phyloP scores from a whole-genome alignment of 1,284 basidiomycete species.

The Porphyrellus sp. region DNA sequence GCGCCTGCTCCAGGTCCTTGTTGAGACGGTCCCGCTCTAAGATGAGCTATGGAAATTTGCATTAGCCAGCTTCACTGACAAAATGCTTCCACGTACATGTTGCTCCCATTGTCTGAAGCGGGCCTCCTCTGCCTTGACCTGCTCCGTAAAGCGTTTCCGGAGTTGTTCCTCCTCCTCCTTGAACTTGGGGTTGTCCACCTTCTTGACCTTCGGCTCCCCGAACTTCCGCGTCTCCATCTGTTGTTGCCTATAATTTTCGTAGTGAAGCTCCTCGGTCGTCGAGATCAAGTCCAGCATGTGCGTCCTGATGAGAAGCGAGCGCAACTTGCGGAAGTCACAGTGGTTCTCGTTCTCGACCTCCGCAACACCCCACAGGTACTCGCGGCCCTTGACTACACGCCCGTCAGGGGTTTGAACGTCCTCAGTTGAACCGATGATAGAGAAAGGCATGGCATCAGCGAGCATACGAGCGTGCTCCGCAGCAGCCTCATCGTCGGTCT shows the following conservation, averaged over 20 bases:
- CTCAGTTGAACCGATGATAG: constrained; percentile 95
- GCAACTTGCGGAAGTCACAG: constrained; percentile 98
- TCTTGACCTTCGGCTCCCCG: constrained; percentile 98
- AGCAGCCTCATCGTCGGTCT: constrained; percentile 84
- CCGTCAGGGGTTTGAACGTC: constrained; percentile 93
- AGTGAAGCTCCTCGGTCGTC: constrained; percentile 94
- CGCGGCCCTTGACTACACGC: constrained; percentile 91
- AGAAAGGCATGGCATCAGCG: constrained; percentile 92
- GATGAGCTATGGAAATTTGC: constrained; percentile 68
- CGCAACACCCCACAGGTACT: constrained; percentile 99
- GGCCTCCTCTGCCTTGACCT: constrained; percentile 98
- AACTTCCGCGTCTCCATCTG: constrained; percentile 99
- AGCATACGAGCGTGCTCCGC: constrained; percentile 90
- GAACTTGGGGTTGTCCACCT: constrained; percentile 99
- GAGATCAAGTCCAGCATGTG: constrained; percentile 98
- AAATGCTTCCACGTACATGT: constrained; percentile 61
- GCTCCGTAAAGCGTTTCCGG: constrained; percentile 97
- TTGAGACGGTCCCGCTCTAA: constrained; percentile 95
- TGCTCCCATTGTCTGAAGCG: constrained; percentile 99
- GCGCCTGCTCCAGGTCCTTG: constrained; percentile 92
- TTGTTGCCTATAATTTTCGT: constrained; percentile 96
- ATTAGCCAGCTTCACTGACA: constrained; percentile 15
- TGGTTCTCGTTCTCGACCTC: constrained; percentile 99
- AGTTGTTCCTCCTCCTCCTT: constrained; percentile 98
- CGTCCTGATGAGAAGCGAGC: constrained; percentile 93